Evolutionary conservation across 2,329 filamentous ascomycete species (phyloP).

Genomic region (Diaporthe humulicola): DNA sequence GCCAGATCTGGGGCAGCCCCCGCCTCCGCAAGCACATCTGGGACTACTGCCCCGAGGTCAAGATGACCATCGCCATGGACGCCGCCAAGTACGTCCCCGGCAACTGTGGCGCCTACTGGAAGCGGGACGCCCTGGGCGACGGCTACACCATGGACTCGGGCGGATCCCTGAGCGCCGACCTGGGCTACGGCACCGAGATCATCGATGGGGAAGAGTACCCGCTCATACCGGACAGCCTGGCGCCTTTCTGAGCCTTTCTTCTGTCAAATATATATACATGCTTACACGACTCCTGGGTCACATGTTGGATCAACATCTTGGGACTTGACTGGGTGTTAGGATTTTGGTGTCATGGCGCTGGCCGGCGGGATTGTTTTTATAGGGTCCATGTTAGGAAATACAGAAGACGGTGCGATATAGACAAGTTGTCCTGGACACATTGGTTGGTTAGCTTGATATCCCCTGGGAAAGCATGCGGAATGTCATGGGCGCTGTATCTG

Average conservation of each 20-base stretch:
- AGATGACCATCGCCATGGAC: conserved; percentile 58
- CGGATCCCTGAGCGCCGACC: conserved; percentile 43
- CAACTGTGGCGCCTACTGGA: conserved; percentile 60
- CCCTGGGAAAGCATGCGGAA: not conserved
- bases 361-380: not conserved
- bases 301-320: not conserved
- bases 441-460: conserved; percentile 12
- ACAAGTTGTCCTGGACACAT: not conserved
- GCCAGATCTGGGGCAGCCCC: conserved; percentile 61
- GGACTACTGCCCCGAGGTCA: conserved; percentile 69
- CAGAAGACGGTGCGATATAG: not conserved
- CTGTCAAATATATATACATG: not conserved
- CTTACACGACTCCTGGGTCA: not conserved
- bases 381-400: not conserved
- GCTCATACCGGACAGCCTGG: conserved; percentile 51
- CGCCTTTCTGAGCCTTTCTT: conserved; percentile 48
- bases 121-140: conserved; percentile 50
- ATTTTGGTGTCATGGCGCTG: conserved; percentile 29
- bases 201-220: conserved; percentile 58
- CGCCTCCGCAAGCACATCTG: conserved; percentile 61
- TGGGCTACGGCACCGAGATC: conserved; percentile 55
- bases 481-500: not conserved
- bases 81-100: conserved; percentile 64
- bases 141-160: conserved; percentile 41
- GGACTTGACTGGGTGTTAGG: too few species aligned